phyloP scores from a whole-genome alignment of 345 rosid genomes.

The Raphanus raphanistrum region DNA sequence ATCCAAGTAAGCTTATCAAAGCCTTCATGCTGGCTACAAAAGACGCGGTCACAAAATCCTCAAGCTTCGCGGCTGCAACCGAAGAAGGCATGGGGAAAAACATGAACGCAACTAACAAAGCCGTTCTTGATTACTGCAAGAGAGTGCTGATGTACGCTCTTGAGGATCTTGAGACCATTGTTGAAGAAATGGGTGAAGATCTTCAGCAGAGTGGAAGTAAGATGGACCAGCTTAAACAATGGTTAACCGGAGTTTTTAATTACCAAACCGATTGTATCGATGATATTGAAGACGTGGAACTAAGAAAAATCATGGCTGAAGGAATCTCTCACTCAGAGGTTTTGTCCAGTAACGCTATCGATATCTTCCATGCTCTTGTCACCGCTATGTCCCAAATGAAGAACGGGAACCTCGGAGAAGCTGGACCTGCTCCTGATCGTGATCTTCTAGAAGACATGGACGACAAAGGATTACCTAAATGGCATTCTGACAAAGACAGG shows the following conservation, averaged over 20 bases:
- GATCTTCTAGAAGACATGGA: constrained; percentile 38
- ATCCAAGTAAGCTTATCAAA: constrained; percentile 53
- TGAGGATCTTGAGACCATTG: constrained; percentile 39
- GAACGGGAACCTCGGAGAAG: constrained; percentile 6
- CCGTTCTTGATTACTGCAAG: constrained; percentile 44
- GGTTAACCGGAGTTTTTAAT: constrained; percentile 42
- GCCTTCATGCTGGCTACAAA: constrained; percentile 42
- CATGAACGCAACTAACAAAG: constrained; percentile 21
- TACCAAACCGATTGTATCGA: constrained; percentile 42
- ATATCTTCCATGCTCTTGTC: constrained; percentile 42
- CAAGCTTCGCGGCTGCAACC: constrained; percentile 42
- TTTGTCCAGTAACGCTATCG: constrained; percentile 55
- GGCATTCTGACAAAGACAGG: constrained; percentile 60
- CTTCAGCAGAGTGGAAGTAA: constrained; percentile 34
- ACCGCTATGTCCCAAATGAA: constrained; percentile 35
- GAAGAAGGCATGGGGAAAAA: constrained; percentile 30
- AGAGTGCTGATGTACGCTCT: constrained; percentile 38
- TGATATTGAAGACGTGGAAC: constrained; percentile 33
- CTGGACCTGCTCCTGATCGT: constrained; percentile 30
- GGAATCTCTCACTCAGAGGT: constrained; percentile 40
- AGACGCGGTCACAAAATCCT: constrained; percentile 40
- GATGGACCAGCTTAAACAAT: constrained; percentile 40
- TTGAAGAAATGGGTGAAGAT: constrained; percentile 44
- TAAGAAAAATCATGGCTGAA: constrained; percentile 32
- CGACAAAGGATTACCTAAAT: constrained; percentile 46